Evolutionary conservation across 768 basidiomycete genomes (phyloP), one percentile per base, ranked within the genome.

Genomic region (Tylopilus rubrobrunneus): DNA sequence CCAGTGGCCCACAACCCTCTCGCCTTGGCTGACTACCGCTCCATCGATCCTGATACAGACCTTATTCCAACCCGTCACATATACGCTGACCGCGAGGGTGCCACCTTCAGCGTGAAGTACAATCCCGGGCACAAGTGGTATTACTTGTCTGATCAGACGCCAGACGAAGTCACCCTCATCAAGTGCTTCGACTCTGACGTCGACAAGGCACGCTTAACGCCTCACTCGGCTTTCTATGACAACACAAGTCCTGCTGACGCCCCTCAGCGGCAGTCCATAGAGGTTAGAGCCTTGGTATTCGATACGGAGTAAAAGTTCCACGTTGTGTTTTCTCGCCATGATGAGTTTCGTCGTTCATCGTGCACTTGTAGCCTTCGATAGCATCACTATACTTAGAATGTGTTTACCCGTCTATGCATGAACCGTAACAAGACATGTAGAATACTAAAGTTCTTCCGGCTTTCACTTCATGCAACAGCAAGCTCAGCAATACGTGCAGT

Each of bases 151-250:
- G 63, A 71, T 52, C 71, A 73, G 67, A 70, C 67, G 5, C 74
- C 73, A 10, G 71, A 74, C n/a, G 76, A 78, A 60, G 69, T 74
- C 23, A 64, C 67, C 14, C 57, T 77, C 9, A 74, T 77, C 65
- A 77, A 76, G 64, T 74, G 76, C 62, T 78, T 69, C 52, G 76
- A 78, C 62, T 76, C 76, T 28, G 67, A 72, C 58, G 60, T 62
- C 34, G 69, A 72, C 51, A 67, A 69, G 62, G 73, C 76, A 21
- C 66, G 70, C 27, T 57, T 77, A 48, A 75, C 76, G 3, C 75
- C 76, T 19, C 76, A 78, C 41, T 66, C 72, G 7, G 76, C 76
- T 15, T 78, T 78, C 63, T 46, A 55, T 52, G 75, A 78, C 54
- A 49, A 52, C 8, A 67, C 65, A 1, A 73, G 70, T 37, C 71